These are phyloP conservation scores for Cercospora brassicicola DNA, from an alignment of 2,329 filamentous ascomycete species.

Conservation along the genomic window DNA sequence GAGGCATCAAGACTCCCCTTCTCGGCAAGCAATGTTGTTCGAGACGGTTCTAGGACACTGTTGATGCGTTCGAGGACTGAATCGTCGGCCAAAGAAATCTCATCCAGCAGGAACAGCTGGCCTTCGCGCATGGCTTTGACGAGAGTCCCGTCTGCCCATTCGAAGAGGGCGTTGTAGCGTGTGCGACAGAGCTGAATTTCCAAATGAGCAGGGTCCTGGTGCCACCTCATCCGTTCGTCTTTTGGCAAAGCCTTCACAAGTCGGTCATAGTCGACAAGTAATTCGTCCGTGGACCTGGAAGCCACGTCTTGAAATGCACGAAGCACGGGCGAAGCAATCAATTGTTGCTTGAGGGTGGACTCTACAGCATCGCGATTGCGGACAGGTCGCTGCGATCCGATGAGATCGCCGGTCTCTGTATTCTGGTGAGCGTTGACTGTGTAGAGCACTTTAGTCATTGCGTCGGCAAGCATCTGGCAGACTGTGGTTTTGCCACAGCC, in stretches of 20 bases:
- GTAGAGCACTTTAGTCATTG: conserved; percentile 71
- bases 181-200: conserved; percentile 52
- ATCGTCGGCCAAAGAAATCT: conserved; percentile 96
- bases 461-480: conserved; percentile 85
- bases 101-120: conserved; percentile 89
- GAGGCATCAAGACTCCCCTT: conserved; percentile 85
- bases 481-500: conserved; percentile 98
- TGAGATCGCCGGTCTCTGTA: conserved; percentile 93
- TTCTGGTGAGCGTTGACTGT: conserved; percentile 98
- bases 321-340: conserved; percentile 47
- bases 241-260: conserved; percentile 43
- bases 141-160: conserved; percentile 93
- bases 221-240: conserved; percentile 19
- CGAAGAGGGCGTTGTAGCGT: conserved; percentile 82
- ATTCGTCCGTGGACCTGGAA: conserved; percentile 50
- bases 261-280: conserved; percentile 60
- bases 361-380: conserved; percentile 77
- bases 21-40: conserved; percentile 85
- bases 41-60: conserved; percentile 86
- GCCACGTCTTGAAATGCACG: conserved; percentile 24
- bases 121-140: conserved; percentile 91
- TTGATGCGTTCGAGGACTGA: conserved; percentile 95
- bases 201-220: conserved; percentile 22
- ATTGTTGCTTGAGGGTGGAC: conserved; percentile 62
- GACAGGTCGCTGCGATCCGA: conserved; percentile 89